Conservation (phyloP, 2,329 filamentous ascomycete species). For the Verticillium nonalfalfae region DNA sequence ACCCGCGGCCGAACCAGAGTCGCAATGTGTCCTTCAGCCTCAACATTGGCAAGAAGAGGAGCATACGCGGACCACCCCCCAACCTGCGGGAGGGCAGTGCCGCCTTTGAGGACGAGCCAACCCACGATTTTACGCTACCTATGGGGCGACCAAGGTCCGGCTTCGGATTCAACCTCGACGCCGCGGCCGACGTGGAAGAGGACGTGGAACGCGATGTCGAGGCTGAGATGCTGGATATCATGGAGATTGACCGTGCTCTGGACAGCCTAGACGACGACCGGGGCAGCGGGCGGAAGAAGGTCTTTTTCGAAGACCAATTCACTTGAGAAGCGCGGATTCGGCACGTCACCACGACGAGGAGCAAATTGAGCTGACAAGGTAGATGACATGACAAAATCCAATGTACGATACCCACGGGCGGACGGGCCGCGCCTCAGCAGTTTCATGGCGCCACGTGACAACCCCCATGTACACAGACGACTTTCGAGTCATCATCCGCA, state of each 20-base stretch:
- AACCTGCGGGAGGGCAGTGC: conserved; percentile 3
- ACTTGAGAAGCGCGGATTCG: not conserved
- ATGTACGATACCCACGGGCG: conserved; percentile 32
- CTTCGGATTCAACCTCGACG: conserved; percentile 44
- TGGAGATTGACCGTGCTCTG: conserved; percentile 57
- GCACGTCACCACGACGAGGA: not conserved
- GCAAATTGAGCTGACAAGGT: not conserved
- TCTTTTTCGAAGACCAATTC: conserved; percentile 39
- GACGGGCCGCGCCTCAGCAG: not conserved
- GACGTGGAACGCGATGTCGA: conserved; percentile 50
- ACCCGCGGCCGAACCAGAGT: conserved; percentile 32
- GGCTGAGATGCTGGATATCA: conserved; percentile 57
- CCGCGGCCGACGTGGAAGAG: conserved; percentile 45
- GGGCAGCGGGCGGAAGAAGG: conserved; percentile 41
- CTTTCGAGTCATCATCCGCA: conserved; percentile 42
- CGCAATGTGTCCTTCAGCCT: conserved; percentile 43
- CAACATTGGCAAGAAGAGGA: conserved; percentile 30
- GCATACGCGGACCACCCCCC: conserved; percentile 4
- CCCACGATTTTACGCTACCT: conserved; percentile 15
- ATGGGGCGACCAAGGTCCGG: conserved; percentile 26
- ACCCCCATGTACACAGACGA: not conserved
- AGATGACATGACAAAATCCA: conserved; percentile 6
- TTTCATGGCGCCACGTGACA: not conserved
- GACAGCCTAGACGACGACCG: conserved; percentile 46
- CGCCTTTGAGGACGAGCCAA: conserved; percentile 8